Conservation (phyloP, 2,329 filamentous ascomycete genomes). For the Xylariales sp. region DNA sequence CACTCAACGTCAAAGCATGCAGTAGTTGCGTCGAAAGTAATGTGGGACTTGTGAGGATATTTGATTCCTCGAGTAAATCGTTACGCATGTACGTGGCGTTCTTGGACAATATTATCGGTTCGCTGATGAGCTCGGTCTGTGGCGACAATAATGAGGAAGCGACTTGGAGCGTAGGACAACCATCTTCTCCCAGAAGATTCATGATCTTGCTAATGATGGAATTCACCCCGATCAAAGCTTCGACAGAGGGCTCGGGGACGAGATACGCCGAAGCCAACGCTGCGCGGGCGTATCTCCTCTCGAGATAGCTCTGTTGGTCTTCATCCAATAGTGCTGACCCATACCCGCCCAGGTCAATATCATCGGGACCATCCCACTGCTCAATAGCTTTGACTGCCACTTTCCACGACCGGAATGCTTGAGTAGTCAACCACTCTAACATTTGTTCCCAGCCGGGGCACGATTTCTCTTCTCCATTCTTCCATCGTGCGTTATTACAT, state of each 20-base stretch:
- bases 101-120: constrained; percentile 30
- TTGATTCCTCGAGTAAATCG: constrained; percentile 53
- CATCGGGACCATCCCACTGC: constrained; percentile 69
- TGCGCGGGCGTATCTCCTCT: constrained; percentile 62
- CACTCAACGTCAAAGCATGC: constrained; percentile 59
- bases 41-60: constrained; percentile 60
- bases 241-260: constrained; percentile 53
- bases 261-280: constrained; percentile 65
- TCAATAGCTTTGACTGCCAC: constrained; percentile 60
- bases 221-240: constrained; percentile 58
- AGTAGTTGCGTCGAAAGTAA: constrained; percentile 53
- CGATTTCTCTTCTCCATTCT: constrained; percentile 26
- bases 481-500: constrained; percentile 59
- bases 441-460: constrained; percentile 65
- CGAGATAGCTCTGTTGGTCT: constrained; percentile 53
- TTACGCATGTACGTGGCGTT: constrained; percentile 43
- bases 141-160: constrained; percentile 43
- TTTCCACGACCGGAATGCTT: constrained; percentile 56
- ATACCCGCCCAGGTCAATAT: constrained; percentile 63
- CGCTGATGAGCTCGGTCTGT: constrained; percentile 24
- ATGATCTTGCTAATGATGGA: constrained; percentile 55
- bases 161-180: constrained; percentile 46
- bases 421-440: constrained; percentile 61
- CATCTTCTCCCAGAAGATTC: constrained; percentile 55
- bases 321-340: constrained; percentile 55